Percentiles rank a stretch among this genome's conserved stretches.
Conservation (phyloP, 164 flowering plant species). For the Vitis rotundifolia region DNA sequence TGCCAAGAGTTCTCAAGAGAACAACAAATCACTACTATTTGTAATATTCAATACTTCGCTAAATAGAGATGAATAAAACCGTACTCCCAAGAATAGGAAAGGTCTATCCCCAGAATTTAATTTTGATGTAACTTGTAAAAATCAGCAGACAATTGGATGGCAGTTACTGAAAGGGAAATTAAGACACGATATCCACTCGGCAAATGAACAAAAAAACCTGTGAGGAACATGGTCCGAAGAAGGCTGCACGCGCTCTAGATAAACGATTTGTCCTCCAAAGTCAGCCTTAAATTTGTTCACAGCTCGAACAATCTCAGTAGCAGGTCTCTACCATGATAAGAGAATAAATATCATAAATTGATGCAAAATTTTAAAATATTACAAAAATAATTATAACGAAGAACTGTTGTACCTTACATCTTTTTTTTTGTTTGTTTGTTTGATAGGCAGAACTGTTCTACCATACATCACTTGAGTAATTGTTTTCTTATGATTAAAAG, state of each 20-base stretch:
- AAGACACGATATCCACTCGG: not conserved
- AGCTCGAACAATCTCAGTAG: constrained; percentile 76
- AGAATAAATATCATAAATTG: not conserved
- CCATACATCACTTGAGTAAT: no score
- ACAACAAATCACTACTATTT: no score
- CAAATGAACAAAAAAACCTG: constrained; percentile 54
- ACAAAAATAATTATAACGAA: no score
- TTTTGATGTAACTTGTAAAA: not conserved
- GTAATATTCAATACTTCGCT: no score
- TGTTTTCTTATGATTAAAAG: no score
- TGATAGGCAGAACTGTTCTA: no score
- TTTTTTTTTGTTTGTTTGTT: no score
- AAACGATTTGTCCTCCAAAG: constrained; percentile 90
- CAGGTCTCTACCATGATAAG: constrained; percentile 66
- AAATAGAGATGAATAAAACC: not conserved
- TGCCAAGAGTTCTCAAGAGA: no score
- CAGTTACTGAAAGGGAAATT: not conserved
- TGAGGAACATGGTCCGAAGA: constrained; percentile 95
- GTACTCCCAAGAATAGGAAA: not conserved
- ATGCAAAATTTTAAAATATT: not conserved
- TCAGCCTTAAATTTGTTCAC: constrained; percentile 95
- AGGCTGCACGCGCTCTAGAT: constrained; percentile 92
- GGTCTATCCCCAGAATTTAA: not conserved
- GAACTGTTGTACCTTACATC: no score
- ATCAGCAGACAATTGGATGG: not conserved